These are phyloP conservation scores for Colletotrichum sp. DNA, from an alignment of 2,329 filamentous ascomycete genomes.

Conservation along the genomic window DNA sequence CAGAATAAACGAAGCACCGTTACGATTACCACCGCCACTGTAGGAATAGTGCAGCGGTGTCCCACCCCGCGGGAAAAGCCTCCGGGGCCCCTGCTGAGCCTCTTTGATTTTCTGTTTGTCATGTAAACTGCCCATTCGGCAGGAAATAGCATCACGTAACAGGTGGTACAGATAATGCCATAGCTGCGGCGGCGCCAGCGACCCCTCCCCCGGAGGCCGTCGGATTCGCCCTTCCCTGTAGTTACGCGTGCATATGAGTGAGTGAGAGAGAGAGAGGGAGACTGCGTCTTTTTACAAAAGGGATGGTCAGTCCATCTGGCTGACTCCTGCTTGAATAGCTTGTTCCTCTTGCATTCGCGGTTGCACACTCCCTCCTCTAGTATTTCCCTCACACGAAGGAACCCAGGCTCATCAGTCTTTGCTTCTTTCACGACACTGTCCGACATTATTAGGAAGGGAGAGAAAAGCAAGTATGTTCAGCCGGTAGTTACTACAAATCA, in stretches of 20 bases:
- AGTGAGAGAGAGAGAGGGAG: neutral
- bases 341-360: neutral
- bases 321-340: neutral
- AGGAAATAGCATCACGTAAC: conserved; percentile 16
- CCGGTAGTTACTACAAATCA: neutral
- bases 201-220: neutral
- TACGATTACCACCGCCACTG: neutral
- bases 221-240: neutral
- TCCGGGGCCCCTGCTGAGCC: neutral
- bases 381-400: neutral
- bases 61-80: neutral
- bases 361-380: neutral
- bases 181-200: neutral
- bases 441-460: neutral
- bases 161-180: conserved; percentile 17
- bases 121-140: conserved; percentile 20
- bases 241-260: neutral
- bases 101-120: conserved; percentile 17
- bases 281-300: neutral
- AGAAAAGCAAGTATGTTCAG: neutral
- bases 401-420: neutral
- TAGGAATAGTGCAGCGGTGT: neutral
- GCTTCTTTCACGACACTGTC: neutral
- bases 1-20: neutral
- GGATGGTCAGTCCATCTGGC: neutral